Base-by-base conservation (phyloP, 805 yeast genomes). In the Hanseniaspora taiwanica region DNA sequence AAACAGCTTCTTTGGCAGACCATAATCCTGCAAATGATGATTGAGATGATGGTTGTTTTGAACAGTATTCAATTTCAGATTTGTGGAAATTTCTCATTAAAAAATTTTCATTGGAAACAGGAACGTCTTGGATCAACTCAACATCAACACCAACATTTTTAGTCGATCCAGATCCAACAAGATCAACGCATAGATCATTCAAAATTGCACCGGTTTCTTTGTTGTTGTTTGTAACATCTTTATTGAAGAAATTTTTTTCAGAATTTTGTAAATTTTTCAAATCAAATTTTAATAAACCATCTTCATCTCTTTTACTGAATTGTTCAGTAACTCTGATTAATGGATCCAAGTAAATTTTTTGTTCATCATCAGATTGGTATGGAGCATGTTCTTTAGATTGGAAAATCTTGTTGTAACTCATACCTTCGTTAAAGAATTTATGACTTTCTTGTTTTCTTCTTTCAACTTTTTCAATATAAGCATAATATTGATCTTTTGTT, bases 1-100 rank as follows among this genome's bases (percentile, higher is more conserved):
- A 91, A 27, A 87, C 96, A 34, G 99, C 98, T 68, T 91, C 99
- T 66, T 91, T 91, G 35, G 98, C 98, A 23, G 96, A 84, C 99
- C 99, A 91, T 35, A 94, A 81, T 37, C 99, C 99, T 21, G 98
- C 86, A 63, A 73, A 91, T 3, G 96, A 84, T 12, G 97, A 84
- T 55, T 76, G 81, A 39, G 91, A 83, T 48, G 71, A 71, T 34
- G 96, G 69, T 24, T 96, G 76, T 25, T 66, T 56, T 44, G 62
- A 50, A 62, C 96, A 86, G 70, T 91, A 91, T 27, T 65, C 68
- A 49, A 79, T 78, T 68, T 91, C 99, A 14, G 63, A 67, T 6
- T 58, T 66, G 35, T 97, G 87, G 71, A 87, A 91, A 71, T 91
- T 91, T 58, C 97, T 77, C 62, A 80, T 86, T 44, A 93, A 59